Evolutionary conservation across 2,329 filamentous ascomycete species (phyloP).

Genomic region (Penicillium crustosum): DNA sequence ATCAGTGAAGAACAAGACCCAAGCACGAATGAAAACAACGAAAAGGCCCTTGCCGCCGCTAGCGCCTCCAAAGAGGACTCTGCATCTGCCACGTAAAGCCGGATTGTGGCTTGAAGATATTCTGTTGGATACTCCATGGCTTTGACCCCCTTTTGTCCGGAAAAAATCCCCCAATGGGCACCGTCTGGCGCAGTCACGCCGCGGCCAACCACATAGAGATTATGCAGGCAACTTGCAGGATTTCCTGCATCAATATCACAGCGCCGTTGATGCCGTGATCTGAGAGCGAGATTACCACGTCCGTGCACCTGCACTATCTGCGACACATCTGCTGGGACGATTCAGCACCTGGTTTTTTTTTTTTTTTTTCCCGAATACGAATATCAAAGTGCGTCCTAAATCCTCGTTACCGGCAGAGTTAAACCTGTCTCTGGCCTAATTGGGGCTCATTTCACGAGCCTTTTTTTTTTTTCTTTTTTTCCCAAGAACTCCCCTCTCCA

Average conservation of each 20-base stretch:
- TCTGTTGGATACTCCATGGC: conserved; percentile 3
- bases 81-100: conserved; percentile 16
- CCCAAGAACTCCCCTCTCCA: neutral
- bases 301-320: conserved; percentile 4
- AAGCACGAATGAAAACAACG: neutral
- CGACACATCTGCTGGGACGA: neutral
- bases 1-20: conserved; percentile 8
- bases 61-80: conserved; percentile 15
- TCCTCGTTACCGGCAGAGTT: neutral
- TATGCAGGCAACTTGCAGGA: conserved; percentile 12
- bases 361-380: conserved; percentile 1
- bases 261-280: conserved; percentile 1
- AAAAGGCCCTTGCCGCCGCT: conserved; percentile 11
- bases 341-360: neutral
- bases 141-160: conserved; percentile 19
- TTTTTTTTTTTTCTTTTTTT: neutral
- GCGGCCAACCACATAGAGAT: conserved; percentile 15
- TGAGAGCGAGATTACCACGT: conserved; percentile 4
- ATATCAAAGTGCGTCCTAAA: neutral
- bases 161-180: conserved; percentile 20
- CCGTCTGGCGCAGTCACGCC: conserved; percentile 9
- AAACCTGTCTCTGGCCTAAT: neutral
- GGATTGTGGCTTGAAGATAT: conserved; percentile 8
- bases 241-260: conserved; percentile 15
- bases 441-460: neutral